phyloP scores from a whole-genome alignment of 2,329 filamentous ascomycete genomes.

The Colletotrichum lupini region DNA sequence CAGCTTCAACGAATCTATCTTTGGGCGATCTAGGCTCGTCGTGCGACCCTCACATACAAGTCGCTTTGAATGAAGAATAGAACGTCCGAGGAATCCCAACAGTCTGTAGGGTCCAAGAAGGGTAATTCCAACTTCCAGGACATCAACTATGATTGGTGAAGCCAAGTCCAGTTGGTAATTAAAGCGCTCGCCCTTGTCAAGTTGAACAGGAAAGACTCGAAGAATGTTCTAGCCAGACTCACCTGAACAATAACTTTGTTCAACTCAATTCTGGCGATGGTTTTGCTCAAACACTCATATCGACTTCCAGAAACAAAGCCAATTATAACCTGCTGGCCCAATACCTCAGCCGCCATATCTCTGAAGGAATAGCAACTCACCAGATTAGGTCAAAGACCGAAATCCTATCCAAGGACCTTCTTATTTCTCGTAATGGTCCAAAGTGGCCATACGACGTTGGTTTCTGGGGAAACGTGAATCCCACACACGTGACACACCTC shows the following conservation, averaged over 20 bases:
- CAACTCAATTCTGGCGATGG: constrained; percentile 51
- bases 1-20: background rate
- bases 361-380: constrained; percentile 48
- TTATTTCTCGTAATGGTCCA: constrained; percentile 47
- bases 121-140: constrained; percentile 40
- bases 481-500: constrained; percentile 50
- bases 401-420: constrained; percentile 48
- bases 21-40: background rate
- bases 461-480: constrained; percentile 44
- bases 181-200: background rate
- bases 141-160: constrained; percentile 36
- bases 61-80: constrained; percentile 42
- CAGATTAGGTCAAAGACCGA: constrained; percentile 46
- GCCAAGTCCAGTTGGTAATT: background rate
- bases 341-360: constrained; percentile 41
- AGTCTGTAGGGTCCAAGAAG: constrained; percentile 40
- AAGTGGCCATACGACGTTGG: constrained; percentile 45
- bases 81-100: constrained; percentile 44
- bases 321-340: constrained; percentile 48
- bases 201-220: background rate
- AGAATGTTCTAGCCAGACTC: constrained; percentile 18
- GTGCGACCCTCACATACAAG: constrained; percentile 37
- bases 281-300: constrained; percentile 52
- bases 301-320: constrained; percentile 52
- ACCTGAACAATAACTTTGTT: constrained; percentile 55